Evolutionary conservation across 164 flowering plant species (phyloP).

Genomic region (Stephania cephalantha): DNA sequence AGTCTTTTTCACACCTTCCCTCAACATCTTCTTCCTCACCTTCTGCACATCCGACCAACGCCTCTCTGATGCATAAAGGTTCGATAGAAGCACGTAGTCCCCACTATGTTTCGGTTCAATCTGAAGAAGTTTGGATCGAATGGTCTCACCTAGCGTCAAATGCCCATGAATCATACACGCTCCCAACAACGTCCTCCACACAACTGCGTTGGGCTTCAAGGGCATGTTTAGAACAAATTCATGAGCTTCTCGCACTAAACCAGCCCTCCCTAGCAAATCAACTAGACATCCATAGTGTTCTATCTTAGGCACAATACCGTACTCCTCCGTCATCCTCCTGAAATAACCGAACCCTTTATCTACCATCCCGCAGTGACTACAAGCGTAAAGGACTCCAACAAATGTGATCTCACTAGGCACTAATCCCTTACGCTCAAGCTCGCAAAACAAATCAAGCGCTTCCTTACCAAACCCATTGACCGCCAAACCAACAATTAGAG

Average conservation of each 20-base stretch:
- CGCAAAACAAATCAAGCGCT: slow-evolving; percentile 23
- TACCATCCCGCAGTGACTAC: slow-evolving; percentile 37
- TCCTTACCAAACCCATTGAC: slow-evolving; percentile 28
- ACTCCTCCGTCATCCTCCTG: slow-evolving; percentile 25
- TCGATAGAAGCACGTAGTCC: slow-evolving; percentile 30
- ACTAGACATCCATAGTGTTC: slow-evolving; percentile 40
- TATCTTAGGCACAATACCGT: slow-evolving; percentile 27
- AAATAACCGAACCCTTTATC: slow-evolving; percentile 27
- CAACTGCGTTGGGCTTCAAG: slow-evolving; percentile 31
- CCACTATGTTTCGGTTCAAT: slow-evolving; percentile 32
- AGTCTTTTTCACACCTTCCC: slow-evolving; percentile 26
- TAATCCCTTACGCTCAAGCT: slow-evolving; percentile 20
- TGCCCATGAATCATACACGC: slow-evolving; percentile 25
- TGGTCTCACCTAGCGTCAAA: slow-evolving; percentile 23
- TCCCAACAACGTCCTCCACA: slow-evolving; percentile 34
- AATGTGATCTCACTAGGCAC: slow-evolving; percentile 32
- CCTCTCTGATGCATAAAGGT: slow-evolving; percentile 26
- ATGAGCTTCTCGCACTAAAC: slow-evolving; percentile 24
- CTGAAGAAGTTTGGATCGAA: slow-evolving; percentile 16
- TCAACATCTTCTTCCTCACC: slow-evolving; percentile 24
- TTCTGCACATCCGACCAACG: slow-evolving; percentile 26
- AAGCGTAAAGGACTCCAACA: slow-evolving; percentile 33
- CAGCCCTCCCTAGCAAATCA: slow-evolving; percentile 34
- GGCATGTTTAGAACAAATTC: slow-evolving; percentile 24
- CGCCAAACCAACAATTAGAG: slow-evolving; percentile 33